phyloP scores from a whole-genome alignment of 768 basidiomycete species.

The Russula brevipes region DNA sequence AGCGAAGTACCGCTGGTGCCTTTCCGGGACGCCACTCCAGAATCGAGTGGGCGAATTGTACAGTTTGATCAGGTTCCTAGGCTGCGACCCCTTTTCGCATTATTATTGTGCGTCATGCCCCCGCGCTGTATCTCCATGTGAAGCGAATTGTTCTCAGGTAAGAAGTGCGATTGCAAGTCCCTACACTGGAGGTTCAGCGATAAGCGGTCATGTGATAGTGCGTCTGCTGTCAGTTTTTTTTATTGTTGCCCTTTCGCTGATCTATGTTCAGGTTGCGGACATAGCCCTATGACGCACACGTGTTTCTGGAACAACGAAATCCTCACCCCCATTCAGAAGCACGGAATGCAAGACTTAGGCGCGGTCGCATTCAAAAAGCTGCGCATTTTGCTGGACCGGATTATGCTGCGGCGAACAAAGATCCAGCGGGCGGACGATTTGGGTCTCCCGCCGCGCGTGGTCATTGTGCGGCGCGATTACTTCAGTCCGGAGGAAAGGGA shows the following conservation, averaged over 20 bases:
- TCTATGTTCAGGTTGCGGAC: conserved; percentile 58
- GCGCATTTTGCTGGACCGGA: conserved; percentile 78
- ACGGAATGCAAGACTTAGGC: conserved; percentile 79
- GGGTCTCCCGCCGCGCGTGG: conserved; percentile 87
- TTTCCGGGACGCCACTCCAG: conserved; percentile 94
- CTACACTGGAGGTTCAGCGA: conserved; percentile 91
- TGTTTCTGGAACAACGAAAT: conserved; percentile 99
- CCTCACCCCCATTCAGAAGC: conserved; percentile 89
- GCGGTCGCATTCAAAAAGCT: conserved; percentile 86
- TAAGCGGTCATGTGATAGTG: conserved; percentile 79
- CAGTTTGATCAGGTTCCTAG: conserved; percentile 86
- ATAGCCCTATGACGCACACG: conserved; percentile 83
- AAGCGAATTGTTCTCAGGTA: conserved; percentile 47
- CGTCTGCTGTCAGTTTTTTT: conserved; percentile 25
- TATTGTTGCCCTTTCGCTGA: neutral
- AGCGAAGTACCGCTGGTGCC: conserved; percentile 84
- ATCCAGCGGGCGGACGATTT: conserved; percentile 95
- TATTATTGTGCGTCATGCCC: conserved; percentile 68
- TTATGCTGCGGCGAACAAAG: conserved; percentile 95
- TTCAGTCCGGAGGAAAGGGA: conserved; percentile 98
- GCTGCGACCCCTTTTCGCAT: conserved; percentile 87
- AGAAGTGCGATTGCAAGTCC: conserved; percentile 88
- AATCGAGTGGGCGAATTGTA: conserved; percentile 99
- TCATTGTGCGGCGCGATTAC: conserved; percentile 82
- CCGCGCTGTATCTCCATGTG: neutral